Conservation (phyloP, 805 yeast species). For the Candida nitratophila region DNA sequence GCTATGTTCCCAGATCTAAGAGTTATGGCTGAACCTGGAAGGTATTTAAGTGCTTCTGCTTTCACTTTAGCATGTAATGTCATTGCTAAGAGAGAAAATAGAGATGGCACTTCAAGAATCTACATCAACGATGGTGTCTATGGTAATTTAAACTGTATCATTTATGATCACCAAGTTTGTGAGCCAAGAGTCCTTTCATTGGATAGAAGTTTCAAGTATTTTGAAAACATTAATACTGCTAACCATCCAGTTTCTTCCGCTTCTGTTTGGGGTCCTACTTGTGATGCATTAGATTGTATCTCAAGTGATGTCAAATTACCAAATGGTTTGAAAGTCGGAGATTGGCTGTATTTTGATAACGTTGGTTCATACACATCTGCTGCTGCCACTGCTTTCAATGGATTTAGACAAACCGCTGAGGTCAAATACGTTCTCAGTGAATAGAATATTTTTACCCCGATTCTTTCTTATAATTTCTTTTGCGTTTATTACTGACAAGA, state of each 20-base stretch:
- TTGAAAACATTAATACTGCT: constrained; percentile 1
- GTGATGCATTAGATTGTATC: constrained; percentile 92
- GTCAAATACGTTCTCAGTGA: constrained; percentile 52
- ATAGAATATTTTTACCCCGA: constrained; percentile 1
- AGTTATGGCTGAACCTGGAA: constrained; percentile 90
- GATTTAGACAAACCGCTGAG: constrained; percentile 58
- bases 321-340: constrained; percentile 68
- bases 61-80: constrained; percentile 80
- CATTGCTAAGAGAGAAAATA: constrained; percentile 64
- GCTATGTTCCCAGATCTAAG: constrained; percentile 23
- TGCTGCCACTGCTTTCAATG: constrained; percentile 91
- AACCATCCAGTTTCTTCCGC: constrained; percentile 21
- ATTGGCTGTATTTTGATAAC: constrained; percentile 81
- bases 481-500: no score
- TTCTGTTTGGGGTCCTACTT: constrained; percentile 97
- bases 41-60: constrained; percentile 79
- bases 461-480: no score
- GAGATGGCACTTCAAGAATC: constrained; percentile 50
- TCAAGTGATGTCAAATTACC: constrained; percentile 44
- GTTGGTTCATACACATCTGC: constrained; percentile 91
- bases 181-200: constrained; percentile 59
- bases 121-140: constrained; percentile 94
- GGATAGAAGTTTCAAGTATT: constrained; percentile 29
- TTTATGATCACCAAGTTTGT: constrained; percentile 87
- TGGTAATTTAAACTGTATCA: constrained; percentile 89